Base-by-base conservation (phyloP, 345 rosid species). In the Abelmoschus esculentus region DNA sequence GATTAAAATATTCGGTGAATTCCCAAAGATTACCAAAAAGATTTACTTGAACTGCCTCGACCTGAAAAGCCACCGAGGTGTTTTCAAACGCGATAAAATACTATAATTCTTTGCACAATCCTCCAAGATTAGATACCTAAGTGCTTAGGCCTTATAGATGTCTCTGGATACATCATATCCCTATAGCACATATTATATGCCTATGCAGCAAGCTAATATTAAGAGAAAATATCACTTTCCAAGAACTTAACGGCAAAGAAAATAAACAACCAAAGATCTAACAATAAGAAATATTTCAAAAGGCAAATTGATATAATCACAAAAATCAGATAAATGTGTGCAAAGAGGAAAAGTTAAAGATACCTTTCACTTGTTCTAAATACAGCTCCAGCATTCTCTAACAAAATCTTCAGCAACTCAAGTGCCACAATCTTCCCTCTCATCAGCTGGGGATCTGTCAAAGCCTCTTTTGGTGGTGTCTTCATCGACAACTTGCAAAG, bases 321-420 rank as follows among this genome's bases (percentile, higher is more conserved):
- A 40, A 36, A 38, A 57, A 62, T 18, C 50, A 18, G 8, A 62
- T 26, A 62, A 38, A 38, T 38, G 18, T 11, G 31, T 18, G 31
- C 50, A 62, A 18, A 4, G n/a, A 40, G 76, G 7, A 36, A 47
- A 60, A 64, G 70, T 4, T 32, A 34, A 38, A 68, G 17, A 74
- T 81, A 95, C 99, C 99, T 95, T 67, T 95, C 98, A 67, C 99
- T 95, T 56, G 99, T 95, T 78, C 99, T 80, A 80, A 95, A 95
- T 63, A 91, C 99, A 54, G 96, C 96, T 61, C 99, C 99, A 1
- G 99, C 99, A 77, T 95, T 95, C 90, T 95, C 99, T 78, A 95
- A 78, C 66, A 95, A 82, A 63, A 95, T 95, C 83, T 95, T 95
- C 86, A 91, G 85, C 79, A 95, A 71, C 86, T 95, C 99, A 75